These are phyloP conservation scores for Euphorbia lathyris DNA, from an alignment of 345 rosid genomes.

Conservation along the genomic window DNA sequence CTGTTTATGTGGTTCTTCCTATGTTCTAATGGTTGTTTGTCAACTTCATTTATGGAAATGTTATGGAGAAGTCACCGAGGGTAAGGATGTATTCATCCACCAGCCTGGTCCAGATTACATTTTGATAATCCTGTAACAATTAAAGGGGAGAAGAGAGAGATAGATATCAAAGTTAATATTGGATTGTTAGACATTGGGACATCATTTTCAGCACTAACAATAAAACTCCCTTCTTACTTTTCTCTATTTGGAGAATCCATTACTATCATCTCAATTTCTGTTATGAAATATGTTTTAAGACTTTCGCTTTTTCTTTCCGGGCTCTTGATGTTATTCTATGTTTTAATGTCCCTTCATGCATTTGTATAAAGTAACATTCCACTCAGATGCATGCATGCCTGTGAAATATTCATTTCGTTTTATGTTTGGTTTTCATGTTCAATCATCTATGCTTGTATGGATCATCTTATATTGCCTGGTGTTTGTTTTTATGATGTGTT, in stretches of 20 bases:
- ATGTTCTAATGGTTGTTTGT: constrained; percentile 3
- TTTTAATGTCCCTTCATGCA: background rate
- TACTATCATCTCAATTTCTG: background rate
- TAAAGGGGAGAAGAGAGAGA: background rate
- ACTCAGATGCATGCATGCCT: background rate
- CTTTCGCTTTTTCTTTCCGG: background rate
- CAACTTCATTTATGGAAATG: background rate
- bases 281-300: background rate
- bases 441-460: background rate
- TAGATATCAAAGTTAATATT: background rate
- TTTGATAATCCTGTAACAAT: background rate
- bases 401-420: background rate
- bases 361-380: background rate
- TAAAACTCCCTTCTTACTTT: background rate
- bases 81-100: background rate
- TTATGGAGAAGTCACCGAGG: background rate
- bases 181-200: background rate
- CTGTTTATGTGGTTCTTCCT: constrained; percentile 6
- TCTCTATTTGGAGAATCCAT: background rate
- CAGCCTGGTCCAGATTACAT: background rate
- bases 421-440: background rate
- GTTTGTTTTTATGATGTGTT: background rate
- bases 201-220: background rate
- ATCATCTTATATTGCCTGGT: background rate
- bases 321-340: background rate